Evolutionary conservation across 768 basidiomycete species (phyloP).

Genomic region (Psilocybe cyanescens): DNA sequence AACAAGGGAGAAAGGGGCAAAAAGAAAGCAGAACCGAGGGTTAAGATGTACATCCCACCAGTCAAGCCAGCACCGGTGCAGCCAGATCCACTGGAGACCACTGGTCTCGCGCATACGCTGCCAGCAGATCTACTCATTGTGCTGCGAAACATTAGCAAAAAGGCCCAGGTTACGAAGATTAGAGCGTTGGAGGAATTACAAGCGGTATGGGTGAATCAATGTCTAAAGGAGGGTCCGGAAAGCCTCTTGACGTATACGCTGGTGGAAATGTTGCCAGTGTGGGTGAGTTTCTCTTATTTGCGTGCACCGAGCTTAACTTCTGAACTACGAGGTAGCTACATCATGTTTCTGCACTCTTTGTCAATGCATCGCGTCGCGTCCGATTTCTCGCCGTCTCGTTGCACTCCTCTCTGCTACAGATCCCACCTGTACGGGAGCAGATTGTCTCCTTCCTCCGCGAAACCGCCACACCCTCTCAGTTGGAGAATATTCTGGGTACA

Average conservation of each 20-base stretch:
- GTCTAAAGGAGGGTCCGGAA: constrained; percentile 45
- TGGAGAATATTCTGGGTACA: constrained; percentile 65
- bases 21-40: constrained; percentile 73
- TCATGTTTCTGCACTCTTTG: constrained; percentile 80
- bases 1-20: constrained; percentile 57
- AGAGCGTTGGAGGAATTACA: constrained; percentile 87
- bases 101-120: constrained; percentile 72
- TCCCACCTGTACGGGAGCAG: constrained; percentile 50
- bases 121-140: constrained; percentile 86
- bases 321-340: constrained; percentile 61
- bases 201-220: constrained; percentile 64
- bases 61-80: constrained; percentile 73
- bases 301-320: not conserved
- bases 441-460: constrained; percentile 56
- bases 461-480: constrained; percentile 47
- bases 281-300: constrained; percentile 63
- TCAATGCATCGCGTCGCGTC: constrained; percentile 81
- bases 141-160: constrained; percentile 83
- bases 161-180: constrained; percentile 82
- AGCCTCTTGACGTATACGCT: constrained; percentile 40
- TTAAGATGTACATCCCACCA: constrained; percentile 89
- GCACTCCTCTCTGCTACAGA: constrained; percentile 67
- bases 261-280: constrained; percentile 81
- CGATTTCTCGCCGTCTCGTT: constrained; percentile 61
- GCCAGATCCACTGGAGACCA: constrained; percentile 87